Evolutionary conservation across 495 filamentous ascomycete genomes (phyloP), one percentile per base, ranked within the genome.

Genomic region (Xylaria cubensis): DNA sequence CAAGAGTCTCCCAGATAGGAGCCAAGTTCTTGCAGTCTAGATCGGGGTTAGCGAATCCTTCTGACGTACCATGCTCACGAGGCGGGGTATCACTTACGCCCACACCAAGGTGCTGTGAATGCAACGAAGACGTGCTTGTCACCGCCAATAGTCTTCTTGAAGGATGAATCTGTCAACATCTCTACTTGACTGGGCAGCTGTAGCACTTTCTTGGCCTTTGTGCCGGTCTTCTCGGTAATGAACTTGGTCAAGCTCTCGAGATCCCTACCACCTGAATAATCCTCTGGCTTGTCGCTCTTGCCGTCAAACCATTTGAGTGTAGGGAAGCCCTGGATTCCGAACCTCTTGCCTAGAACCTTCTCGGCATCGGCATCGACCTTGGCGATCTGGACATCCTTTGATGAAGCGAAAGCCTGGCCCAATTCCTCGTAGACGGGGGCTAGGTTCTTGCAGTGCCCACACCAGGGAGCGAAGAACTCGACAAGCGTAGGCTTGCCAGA

Each of bases 391-490:
- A 99, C 90, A 82, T 97, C 91, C 74, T 91, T 89, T 74, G 90
- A 89, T 73, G 87, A 90, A 50, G 90, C 89, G 80, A 93, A 94
- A 64, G 83, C 84, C 44, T 86, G 81, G 64, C 90, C 95, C n/a
- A 99, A 90, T 82, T 99, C 92, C 81, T 99, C 96, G 81, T 96
- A 99, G 67, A 96, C 85, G 51, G 96, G 96, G 26, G 95, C 97
- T 12, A 99, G 92, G 70, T 84, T 97, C 87, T 98, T 98, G 92
- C 96, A 99, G 88, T 99, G 94, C 59, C 97, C 97, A 82, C 97
- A 99, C 96, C 96, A 99, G 70, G 96, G 96, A 61, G 96, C 96
- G 82, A 98, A 99, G 88, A 99, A 99, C 80, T 99, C 96, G 72
- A 99, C 96, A 46, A 99, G 90, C 0, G 97, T 94, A 39, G 97